phyloP scores from a whole-genome alignment of 2,329 filamentous ascomycete genomes.

The Trichoderma afroharzianum region DNA sequence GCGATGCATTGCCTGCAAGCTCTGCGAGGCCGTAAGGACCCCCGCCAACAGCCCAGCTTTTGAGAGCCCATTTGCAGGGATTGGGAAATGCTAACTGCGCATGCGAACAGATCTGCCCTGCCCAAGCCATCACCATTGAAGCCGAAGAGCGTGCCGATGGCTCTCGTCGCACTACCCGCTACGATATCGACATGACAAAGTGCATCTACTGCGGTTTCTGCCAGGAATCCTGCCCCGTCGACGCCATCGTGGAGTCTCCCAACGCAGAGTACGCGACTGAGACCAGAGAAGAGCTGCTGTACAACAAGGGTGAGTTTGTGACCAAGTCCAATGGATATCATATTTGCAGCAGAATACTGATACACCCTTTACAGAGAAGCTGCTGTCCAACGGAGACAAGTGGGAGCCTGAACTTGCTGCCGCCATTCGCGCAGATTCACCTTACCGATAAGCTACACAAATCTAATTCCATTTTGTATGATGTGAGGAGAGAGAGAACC shows the following conservation, averaged over 20 bases:
- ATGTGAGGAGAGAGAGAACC: not conserved
- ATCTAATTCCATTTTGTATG: constrained; percentile 15
- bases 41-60: not conserved
- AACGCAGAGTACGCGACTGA: constrained; percentile 62
- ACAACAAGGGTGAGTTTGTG: constrained; percentile 71
- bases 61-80: not conserved
- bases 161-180: constrained; percentile 89
- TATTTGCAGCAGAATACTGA: not conserved
- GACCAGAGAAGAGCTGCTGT: constrained; percentile 86
- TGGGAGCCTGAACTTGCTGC: constrained; percentile 98
- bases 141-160: constrained; percentile 97
- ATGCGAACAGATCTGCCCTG: constrained; percentile 71
- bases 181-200: constrained; percentile 99
- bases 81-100: not conserved
- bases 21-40: constrained; percentile 76
- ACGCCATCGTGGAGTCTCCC: constrained; percentile 72
- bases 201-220: constrained; percentile 99
- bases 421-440: constrained; percentile 85
- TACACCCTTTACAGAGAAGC: constrained; percentile 60
- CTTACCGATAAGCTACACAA: constrained; percentile 64
- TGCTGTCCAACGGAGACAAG: constrained; percentile 85
- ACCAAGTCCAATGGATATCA: not conserved
- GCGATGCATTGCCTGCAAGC: constrained; percentile 98
- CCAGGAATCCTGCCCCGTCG: constrained; percentile 97
- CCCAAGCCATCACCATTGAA: constrained; percentile 98